A percentile compares a stretch with the other conserved stretches of the same genome.
phyloP scores from a whole-genome alignment of 768 basidiomycete species.

The Pulveroboletus sp. region DNA sequence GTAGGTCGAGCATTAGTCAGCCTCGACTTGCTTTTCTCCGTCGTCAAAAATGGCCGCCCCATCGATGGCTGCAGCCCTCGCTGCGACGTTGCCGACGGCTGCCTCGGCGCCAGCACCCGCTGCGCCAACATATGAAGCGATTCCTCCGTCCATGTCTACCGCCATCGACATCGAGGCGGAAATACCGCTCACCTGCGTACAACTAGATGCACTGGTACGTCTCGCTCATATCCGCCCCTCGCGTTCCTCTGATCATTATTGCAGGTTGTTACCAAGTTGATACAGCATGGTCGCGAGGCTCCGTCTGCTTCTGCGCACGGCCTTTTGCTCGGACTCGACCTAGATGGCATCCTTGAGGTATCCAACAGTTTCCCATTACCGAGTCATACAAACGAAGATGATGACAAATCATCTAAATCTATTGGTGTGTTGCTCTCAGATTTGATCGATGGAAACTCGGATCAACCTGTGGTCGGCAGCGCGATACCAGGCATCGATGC shows the following conservation, averaged over 20 bases:
- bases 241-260: slow-evolving; percentile 15
- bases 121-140: slow-evolving; percentile 74
- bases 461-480: slow-evolving; percentile 36
- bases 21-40: no score
- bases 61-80: slow-evolving; percentile 91
- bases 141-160: slow-evolving; percentile 90
- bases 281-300: slow-evolving; percentile 86
- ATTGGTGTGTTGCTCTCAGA: slow-evolving; percentile 48
- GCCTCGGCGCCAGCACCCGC: slow-evolving; percentile 56
- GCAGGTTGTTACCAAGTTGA: slow-evolving; percentile 89
- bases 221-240: slow-evolving; percentile 5
- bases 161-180: slow-evolving; percentile 92
- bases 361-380: slow-evolving; percentile 88
- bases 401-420: slow-evolving; percentile 75
- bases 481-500: slow-evolving; percentile 81
- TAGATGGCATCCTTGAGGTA: slow-evolving; percentile 87
- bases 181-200: slow-evolving; percentile 73
- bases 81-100: slow-evolving; percentile 71
- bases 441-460: slow-evolving; percentile 4
- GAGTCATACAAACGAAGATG: slow-evolving; percentile 67
- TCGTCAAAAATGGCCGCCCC: slow-evolving; percentile 58
- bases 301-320: slow-evolving; percentile 74
- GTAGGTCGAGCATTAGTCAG: no score
- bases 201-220: slow-evolving; percentile 83
- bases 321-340: slow-evolving; percentile 83